phyloP scores from a whole-genome alignment of 306 rosid species.

The Gillenia trifoliata region DNA sequence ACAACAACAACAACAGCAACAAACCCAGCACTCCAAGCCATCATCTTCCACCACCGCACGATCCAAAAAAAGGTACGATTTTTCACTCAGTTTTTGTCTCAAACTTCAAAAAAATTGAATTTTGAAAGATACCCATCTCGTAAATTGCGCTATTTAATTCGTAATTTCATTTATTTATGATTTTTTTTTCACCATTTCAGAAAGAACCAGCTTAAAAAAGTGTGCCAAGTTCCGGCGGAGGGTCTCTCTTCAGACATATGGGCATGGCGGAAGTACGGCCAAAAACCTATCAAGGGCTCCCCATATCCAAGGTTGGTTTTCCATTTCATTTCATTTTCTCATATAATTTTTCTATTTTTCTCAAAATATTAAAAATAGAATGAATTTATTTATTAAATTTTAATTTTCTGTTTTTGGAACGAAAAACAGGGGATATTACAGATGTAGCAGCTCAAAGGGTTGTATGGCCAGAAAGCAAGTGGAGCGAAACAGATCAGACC shows the following conservation, averaged over 20 bases:
- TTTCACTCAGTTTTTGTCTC: background rate
- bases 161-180: conserved; percentile 3
- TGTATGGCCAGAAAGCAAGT: conserved; percentile 97
- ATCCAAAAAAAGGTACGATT: conserved; percentile 73
- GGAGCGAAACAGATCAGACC: conserved; percentile 87
- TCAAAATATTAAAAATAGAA: background rate
- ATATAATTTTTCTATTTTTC: background rate
- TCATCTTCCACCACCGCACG: conserved; percentile 41
- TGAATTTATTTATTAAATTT: too few relatives aligned
- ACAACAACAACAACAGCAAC: conserved; percentile 32
- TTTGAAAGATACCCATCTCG: conserved; percentile 13
- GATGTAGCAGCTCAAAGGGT: conserved; percentile 97
- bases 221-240: conserved; percentile 85
- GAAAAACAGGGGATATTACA: conserved; percentile 74
- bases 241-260: conserved; percentile 82
- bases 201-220: conserved; percentile 88
- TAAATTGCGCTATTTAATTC: conserved; percentile 6
- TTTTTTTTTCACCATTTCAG: conserved; percentile 28
- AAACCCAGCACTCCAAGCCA: conserved; percentile 21
- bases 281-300: conserved; percentile 96
- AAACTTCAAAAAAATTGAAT: background rate
- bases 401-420: conserved; percentile 17
- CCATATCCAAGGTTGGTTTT: conserved; percentile 81
- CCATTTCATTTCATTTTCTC: background rate
- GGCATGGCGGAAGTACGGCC: conserved; percentile 99